Evolutionary conservation across 1,284 basidiomycete genomes (phyloP), one percentile per base, ranked within the genome.

Genomic region (Acaromyces ingoldii): DNA sequence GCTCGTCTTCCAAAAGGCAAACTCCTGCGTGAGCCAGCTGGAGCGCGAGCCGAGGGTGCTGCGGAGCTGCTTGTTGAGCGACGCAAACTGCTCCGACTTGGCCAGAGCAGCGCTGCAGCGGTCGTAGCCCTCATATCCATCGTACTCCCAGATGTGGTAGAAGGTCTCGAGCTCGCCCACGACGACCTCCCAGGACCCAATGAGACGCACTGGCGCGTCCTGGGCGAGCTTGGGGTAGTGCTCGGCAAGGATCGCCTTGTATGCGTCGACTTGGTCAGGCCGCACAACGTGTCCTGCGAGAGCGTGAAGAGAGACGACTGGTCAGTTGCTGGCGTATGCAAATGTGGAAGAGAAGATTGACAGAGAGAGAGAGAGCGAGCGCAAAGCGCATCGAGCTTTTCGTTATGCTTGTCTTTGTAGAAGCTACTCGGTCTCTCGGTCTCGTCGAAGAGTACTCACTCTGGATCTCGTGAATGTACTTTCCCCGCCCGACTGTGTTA

Each of bases 61-160:
- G 6, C 53, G 51, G 2, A 71, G 2, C 7, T 51, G 37, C 5
- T 46, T 25, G 6, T 55, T 53, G 25, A 67, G 48, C 31, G 64
- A 45, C 3, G 13, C 29, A 47, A 30, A 49, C 7, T 22, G 19
- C 34, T 49, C 4, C 21, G 63, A 56, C 42, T 56, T 46, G 4
- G 49, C 42, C 2, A 61, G 39, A 10, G 65, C 54, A 1, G 51
- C 49, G 21, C 56, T 51, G 30, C 57, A 57, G 28, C 55, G 55
- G 53, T 74, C 72, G 51, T 69, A 72, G 15, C 68, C 72, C 3
- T 61, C 58, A 30, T 74, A 74, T 17, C 66, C 64, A 25, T 71
- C 59, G 57, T 71, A 71, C 41, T 67, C 55, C 72, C 72, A 74
- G 36, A 74, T 69, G 47, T 71, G 70, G 57, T 71, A 74, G 51